phyloP scores from a whole-genome alignment of 768 basidiomycete genomes.

The Hericium erinaceus region DNA sequence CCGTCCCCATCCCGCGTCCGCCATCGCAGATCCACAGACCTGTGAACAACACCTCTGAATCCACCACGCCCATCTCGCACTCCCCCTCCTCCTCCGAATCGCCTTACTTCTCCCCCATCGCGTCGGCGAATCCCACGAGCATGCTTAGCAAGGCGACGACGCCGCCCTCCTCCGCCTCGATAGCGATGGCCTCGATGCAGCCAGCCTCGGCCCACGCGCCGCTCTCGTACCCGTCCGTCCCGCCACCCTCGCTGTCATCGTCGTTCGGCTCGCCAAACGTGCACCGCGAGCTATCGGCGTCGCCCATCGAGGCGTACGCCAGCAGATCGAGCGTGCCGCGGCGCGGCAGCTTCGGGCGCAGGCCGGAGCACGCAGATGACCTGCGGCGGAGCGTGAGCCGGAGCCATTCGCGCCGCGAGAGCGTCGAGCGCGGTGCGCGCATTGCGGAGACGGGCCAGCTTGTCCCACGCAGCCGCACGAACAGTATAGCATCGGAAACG shows the following conservation, averaged over 20 bases:
- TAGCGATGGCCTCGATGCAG: conserved; percentile 31
- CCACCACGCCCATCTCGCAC: conserved; percentile 56
- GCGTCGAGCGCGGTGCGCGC: conserved; percentile 54
- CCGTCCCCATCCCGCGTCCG: conserved; percentile 71
- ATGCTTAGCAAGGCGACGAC: conserved; percentile 59
- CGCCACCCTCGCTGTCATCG: conserved; percentile 72
- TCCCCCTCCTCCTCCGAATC: conserved; percentile 39
- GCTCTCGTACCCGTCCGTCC: conserved; percentile 74
- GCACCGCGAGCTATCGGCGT: conserved; percentile 6
- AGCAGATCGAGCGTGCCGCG: conserved; percentile 23
- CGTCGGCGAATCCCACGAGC: conserved; percentile 45
- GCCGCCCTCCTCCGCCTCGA: conserved; percentile 57
- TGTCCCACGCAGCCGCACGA: conserved; percentile 23
- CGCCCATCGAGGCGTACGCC: conserved; percentile 13
- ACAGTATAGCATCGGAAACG: conserved; percentile 6
- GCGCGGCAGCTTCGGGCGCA: conserved; percentile 24
- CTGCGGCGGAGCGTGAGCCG: conserved; percentile 25
- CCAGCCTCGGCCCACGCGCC: conserved; percentile 28
- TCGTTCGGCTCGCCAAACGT: conserved; percentile 26
- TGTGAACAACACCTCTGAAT: conserved; percentile 34
- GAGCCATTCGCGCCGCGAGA: conserved; percentile 41
- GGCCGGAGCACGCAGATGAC: conserved; percentile 18
- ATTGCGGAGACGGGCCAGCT: conserved; percentile 63
- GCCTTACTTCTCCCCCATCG: conserved; percentile 50
- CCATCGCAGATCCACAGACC: conserved; percentile 56